Evolutionary conservation across 345 rosid species (phyloP), one percentile per base, ranked within the genome.

Genomic region (Geranium rotundifolium): DNA sequence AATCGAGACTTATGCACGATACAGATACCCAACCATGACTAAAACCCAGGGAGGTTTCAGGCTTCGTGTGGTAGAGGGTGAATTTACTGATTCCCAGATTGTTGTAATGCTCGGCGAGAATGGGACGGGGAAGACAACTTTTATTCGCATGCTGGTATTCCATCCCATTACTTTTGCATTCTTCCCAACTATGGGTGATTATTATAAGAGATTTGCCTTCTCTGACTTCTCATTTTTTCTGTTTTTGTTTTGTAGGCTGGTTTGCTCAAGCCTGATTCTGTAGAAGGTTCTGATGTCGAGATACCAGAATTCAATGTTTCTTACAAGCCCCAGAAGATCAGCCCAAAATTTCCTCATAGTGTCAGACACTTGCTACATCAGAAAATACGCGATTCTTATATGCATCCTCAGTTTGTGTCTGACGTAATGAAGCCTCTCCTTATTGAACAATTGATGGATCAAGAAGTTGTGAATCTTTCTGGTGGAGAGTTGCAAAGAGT

Each of bases 401-500:
- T 74, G 78, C 96, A 95, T 75, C 97, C 99, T 50, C 99, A 90
- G 65, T 95, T 95, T 77, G 80, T 85, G 17, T 95, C 99, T 59
- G 99, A 95, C 75, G 97, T 90, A 69, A 90, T 90, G 97, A 95
- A 88, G 64, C 99, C 99, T 60, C 97, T 90, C 67, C 95, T 86
- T 66, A 90, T 95, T 49, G 99, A 95, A 71, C 97, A 95, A 75
- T 65, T 90, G 66, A 86, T 90, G 96, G 97, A 95, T 79, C 99
- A 88, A 75, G 87, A 88, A 85, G 95, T 93, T 27, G 79, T 80
- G 50, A 93, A 90, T 79, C 95, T 93, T 41, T 93, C 99, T 52
- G 99, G 99, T 69, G 99, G 99, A 78, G 99, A 93, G 77, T 72
- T 90, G 81, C 99, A 93, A 73, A 90, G 99, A 77, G 99, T 93